These are phyloP conservation scores for Carex scoparia DNA, from an alignment of 176 grass and related monocot genomes.

Conservation along the genomic window DNA sequence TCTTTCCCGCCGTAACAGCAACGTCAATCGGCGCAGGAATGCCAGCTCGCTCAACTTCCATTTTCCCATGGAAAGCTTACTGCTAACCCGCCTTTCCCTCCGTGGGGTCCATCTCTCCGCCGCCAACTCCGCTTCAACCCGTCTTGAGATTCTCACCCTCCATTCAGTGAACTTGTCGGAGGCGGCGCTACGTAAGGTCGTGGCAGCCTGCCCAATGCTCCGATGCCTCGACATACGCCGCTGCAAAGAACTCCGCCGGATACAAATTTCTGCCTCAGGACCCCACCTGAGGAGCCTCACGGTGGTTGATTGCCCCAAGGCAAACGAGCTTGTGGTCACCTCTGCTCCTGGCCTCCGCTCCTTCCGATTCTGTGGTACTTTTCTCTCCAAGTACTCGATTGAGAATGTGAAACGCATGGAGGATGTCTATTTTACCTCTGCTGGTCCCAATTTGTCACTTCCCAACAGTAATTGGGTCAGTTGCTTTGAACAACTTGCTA, in stretches of 20 bases:
- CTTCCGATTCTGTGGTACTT: conserved; percentile 56
- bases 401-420: conserved; percentile 25
- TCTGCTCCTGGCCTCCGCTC: conserved; percentile 41
- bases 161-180: conserved; percentile 48
- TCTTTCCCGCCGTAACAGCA: background rate
- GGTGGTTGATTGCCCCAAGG: conserved; percentile 66
- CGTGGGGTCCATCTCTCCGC: conserved; percentile 55
- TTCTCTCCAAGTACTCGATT: conserved; percentile 44
- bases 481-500: conserved; percentile 30
- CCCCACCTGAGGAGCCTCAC: conserved; percentile 60
- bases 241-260: conserved; percentile 55
- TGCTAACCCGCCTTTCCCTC: conserved; percentile 49
- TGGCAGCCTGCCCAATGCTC: conserved; percentile 53
- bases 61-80: conserved; percentile 49
- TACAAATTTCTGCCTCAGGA: conserved; percentile 39
- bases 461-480: conserved; percentile 44
- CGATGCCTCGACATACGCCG: conserved; percentile 54
- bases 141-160: conserved; percentile 61
- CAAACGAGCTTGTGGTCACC: conserved; percentile 40
- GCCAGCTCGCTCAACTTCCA: conserved; percentile 27
- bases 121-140: conserved; percentile 26
- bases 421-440: conserved; percentile 60
- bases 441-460: conserved; percentile 32
- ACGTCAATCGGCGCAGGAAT: background rate
- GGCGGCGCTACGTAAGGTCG: conserved; percentile 50